Evolutionary conservation across 306 rosid genomes (phyloP), one percentile per base, ranked within the genome.

Genomic region (Gastrolobium villosum): DNA sequence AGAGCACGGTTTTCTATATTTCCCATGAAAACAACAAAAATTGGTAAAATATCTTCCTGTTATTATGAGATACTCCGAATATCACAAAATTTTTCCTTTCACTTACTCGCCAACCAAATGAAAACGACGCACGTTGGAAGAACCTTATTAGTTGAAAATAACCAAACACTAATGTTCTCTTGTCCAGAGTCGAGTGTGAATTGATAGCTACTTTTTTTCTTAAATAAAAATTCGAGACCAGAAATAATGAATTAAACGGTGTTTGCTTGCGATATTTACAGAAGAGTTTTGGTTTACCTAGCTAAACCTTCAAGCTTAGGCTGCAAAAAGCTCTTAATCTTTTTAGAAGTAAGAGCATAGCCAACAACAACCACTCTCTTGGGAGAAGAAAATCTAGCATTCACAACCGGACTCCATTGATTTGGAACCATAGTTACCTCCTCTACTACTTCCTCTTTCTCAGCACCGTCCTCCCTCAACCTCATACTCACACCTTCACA

Each of bases 331-430:
- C 98, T 94, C 96, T 94, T 88, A 44, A 84, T 87, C 88, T 94
- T 94, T 90, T 94, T 94, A 6, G 96, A 90, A 74, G 98, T 94
- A 34, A 94, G 98, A 69, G 98, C 98, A 54, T 91, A 94, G 11
- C 98, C 98, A 54, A 94, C 98, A 7, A 94, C 91, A 66, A 86
- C 83, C 13, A 73, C 35, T 68, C 86, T 87, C 77, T 55, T 85
- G 1, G 85, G 90, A 10, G 79, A 81, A 54, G 87, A 73, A 64
- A 85, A 76, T 7, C 84, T 84, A 7, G 75, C 77, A 81, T 77
- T 80, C 28, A 84, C 86, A 43, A 74, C 76, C 3, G 82, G 72
- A 77, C 84, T 76, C 77, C 87, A 83, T 50, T 77, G 84, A 76
- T 81, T 41, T 64, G 75, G 79, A 4, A 50, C 61, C 40, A 80